These are phyloP conservation scores for Nannizziopsis barbatae DNA, from an alignment of 2,329 filamentous ascomycete species.

Conservation along the genomic window DNA sequence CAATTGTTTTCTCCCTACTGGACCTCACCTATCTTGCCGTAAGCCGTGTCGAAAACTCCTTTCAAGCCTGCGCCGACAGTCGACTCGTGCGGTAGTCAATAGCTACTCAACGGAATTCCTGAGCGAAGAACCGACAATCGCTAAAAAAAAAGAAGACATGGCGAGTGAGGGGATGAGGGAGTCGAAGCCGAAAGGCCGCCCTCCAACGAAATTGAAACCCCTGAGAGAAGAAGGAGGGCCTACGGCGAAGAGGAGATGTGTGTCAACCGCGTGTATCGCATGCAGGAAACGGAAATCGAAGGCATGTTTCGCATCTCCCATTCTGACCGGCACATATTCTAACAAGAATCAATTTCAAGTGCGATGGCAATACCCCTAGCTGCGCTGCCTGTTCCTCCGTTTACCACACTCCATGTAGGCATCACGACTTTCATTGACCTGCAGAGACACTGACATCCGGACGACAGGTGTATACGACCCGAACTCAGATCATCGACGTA, in stretches of 20 bases:
- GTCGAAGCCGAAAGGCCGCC: slow-evolving; percentile 14
- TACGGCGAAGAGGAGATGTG: slow-evolving; percentile 56
- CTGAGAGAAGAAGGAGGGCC: slow-evolving; percentile 20
- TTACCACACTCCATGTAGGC: slow-evolving; percentile 46
- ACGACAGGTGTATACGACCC: slow-evolving; percentile 75
- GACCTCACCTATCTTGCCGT: too few species aligned
- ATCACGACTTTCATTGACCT: not conserved
- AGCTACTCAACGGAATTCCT: not conserved
- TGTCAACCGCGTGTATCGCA: slow-evolving; percentile 74
- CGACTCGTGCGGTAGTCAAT: too few species aligned
- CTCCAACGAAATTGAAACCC: slow-evolving; percentile 23
- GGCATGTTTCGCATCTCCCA: slow-evolving; percentile 25
- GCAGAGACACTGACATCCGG: not conserved
- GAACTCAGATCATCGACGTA: slow-evolving; percentile 88
- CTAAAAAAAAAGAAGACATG: not conserved
- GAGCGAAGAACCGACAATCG: not conserved
- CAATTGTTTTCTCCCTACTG: too few species aligned
- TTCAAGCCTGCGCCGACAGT: too few species aligned
- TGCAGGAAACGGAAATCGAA: slow-evolving; percentile 71
- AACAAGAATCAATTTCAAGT: slow-evolving; percentile 35
- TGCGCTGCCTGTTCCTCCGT: slow-evolving; percentile 95
- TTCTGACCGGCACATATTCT: not conserved
- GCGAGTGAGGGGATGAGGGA: slow-evolving; percentile 1
- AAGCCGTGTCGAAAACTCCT: too few species aligned
- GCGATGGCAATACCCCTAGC: slow-evolving; percentile 79